phyloP scores from a whole-genome alignment of 2,329 filamentous ascomycete genomes.

The Neonectria hederae region DNA sequence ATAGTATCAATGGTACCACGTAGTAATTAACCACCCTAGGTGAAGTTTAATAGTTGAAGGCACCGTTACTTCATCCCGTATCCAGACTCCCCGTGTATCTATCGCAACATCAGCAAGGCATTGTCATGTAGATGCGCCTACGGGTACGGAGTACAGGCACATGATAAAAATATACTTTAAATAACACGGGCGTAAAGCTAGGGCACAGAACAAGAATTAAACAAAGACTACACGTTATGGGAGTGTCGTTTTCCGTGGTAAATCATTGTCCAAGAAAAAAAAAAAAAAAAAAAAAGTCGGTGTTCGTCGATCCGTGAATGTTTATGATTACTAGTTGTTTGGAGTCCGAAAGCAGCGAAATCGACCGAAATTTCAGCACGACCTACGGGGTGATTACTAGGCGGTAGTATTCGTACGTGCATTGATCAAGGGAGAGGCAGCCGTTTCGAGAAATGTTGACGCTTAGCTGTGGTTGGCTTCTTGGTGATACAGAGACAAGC shows the following conservation, averaged over 20 bases:
- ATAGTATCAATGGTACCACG: no score
- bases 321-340: background rate
- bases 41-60: background rate
- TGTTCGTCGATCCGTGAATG: background rate
- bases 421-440: background rate
- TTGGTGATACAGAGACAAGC: background rate
- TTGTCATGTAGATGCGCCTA: background rate
- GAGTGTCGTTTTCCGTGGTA: background rate
- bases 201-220: background rate
- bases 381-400: no score
- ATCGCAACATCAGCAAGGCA: background rate
- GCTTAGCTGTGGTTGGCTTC: background rate
- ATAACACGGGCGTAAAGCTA: background rate
- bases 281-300: no score
- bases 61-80: no score
- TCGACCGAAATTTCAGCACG: background rate
- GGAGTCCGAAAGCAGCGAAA: background rate
- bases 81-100: background rate
- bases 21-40: background rate
- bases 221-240: background rate
- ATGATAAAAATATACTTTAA: background rate
- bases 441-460: background rate
- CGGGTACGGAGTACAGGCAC: background rate
- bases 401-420: background rate
- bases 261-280: background rate